Evolutionary conservation across 805 yeast genomes (phyloP).

Genomic region (Blastobotrys terrestris): DNA sequence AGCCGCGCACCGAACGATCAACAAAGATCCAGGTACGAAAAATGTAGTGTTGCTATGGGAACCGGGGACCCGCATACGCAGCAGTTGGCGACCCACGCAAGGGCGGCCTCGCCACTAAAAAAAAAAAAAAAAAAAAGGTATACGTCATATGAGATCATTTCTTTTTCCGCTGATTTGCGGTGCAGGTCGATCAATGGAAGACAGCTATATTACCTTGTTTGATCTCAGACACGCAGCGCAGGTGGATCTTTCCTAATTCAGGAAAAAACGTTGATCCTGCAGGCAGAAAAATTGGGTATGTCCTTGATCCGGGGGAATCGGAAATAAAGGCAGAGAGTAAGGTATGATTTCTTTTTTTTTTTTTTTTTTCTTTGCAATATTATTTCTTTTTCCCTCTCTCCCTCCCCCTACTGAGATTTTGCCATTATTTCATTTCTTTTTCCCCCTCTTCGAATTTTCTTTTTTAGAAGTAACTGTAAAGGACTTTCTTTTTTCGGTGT

Average conservation of each 20-base stretch:
- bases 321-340: neutral
- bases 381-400: neutral
- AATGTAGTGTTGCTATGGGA: neutral
- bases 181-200: neutral
- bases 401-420: neutral
- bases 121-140: neutral
- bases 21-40: neutral
- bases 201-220: neutral
- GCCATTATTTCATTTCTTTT: neutral
- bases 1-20: neutral
- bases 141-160: neutral
- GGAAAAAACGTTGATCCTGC: neutral
- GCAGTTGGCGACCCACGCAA: neutral
- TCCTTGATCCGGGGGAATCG: neutral
- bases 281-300: neutral
- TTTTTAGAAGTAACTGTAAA: neutral
- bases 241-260: neutral
- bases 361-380: neutral
- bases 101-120: neutral
- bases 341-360: neutral
- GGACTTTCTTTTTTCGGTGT: neutral
- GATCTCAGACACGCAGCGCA: neutral
- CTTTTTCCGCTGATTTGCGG: neutral
- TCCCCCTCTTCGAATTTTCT: neutral
- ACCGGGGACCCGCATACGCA: neutral